phyloP scores from a whole-genome alignment of 176 grass and related monocot genomes.

The Rhipidocladum racemiflorum region DNA sequence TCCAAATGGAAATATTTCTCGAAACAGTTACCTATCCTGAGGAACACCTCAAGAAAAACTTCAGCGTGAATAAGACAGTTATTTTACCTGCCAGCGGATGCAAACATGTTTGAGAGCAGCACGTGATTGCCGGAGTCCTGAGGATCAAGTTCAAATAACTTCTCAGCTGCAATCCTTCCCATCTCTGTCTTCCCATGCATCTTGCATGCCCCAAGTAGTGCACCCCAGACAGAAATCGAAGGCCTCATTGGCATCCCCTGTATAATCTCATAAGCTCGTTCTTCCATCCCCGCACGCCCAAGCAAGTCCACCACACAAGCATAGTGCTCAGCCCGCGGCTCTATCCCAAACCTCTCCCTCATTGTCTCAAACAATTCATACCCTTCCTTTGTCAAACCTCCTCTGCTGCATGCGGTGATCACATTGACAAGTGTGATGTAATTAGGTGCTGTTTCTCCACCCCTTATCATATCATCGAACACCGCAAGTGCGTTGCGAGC shows the following conservation, averaged over 20 bases:
- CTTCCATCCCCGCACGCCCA: constrained; percentile 74
- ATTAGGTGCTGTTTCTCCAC: constrained; percentile 54
- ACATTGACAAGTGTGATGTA: constrained; percentile 69
- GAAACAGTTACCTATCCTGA: background rate
- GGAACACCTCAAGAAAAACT: background rate
- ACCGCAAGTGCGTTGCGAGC: constrained; percentile 50
- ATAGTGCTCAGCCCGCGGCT: constrained; percentile 68
- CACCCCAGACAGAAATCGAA: constrained; percentile 75
- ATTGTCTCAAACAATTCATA: constrained; percentile 64
- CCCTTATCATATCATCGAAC: constrained; percentile 59
- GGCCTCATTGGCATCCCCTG: constrained; percentile 64
- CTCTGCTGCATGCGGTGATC: constrained; percentile 70
- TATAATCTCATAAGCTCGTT: constrained; percentile 72
- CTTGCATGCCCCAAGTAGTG: constrained; percentile 75
- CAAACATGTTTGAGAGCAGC: constrained; percentile 81
- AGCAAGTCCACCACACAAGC: constrained; percentile 81
- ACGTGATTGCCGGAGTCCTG: constrained; percentile 77
- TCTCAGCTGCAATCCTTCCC: constrained; percentile 71
- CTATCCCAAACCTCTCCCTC: constrained; percentile 67
- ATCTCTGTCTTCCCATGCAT: constrained; percentile 70
- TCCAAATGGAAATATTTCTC: background rate
- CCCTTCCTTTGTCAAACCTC: constrained; percentile 65
- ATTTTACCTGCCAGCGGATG: constrained; percentile 71
- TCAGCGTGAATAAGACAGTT: background rate
- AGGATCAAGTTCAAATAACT: constrained; percentile 76